phyloP scores from a whole-genome alignment of 1,284 basidiomycete species.

The Acaromyces ingoldii region DNA sequence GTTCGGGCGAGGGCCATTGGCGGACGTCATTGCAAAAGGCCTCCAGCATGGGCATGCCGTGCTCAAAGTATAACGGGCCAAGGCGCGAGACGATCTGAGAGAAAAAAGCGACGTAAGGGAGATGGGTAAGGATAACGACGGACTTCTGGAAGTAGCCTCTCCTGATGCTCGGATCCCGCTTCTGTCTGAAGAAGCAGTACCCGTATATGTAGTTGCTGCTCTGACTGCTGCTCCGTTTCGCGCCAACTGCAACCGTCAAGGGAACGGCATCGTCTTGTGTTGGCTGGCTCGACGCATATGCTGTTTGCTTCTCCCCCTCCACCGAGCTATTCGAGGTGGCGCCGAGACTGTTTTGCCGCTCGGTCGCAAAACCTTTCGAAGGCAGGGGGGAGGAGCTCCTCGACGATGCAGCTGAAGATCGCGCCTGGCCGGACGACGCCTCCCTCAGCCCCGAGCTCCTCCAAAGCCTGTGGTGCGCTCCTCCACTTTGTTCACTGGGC shows the following conservation, averaged over 20 bases:
- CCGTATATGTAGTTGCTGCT: conserved; percentile 48
- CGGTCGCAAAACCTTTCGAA: not conserved
- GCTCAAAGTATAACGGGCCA: conserved; percentile 55
- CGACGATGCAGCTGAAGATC: too few relatives aligned
- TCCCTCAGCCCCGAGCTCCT: too few relatives aligned
- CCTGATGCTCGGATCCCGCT: conserved; percentile 33
- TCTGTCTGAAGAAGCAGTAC: conserved; percentile 49
- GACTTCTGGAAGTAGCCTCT: conserved; percentile 61
- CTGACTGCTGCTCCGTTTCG: conserved; percentile 20
- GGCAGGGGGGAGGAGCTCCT: too few relatives aligned
- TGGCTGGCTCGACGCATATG: not conserved
- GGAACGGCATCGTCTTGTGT: not conserved
- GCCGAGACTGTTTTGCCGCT: too few relatives aligned
- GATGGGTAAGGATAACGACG: conserved; percentile 75
- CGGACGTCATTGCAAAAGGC: conserved; percentile 36
- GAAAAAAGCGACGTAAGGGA: conserved; percentile 79
- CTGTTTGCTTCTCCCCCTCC: too few relatives aligned
- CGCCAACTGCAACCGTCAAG: not conserved
- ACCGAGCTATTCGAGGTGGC: too few relatives aligned
- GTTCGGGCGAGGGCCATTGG: conserved; percentile 35
- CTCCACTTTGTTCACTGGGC: too few relatives aligned
- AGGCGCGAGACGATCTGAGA: conserved; percentile 65
- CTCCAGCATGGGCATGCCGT: conserved; percentile 44
- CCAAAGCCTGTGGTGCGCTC: too few relatives aligned
- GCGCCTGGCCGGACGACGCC: too few relatives aligned